Conservation (phyloP, 768 basidiomycete species). For the Termitomyces titanicus region DNA sequence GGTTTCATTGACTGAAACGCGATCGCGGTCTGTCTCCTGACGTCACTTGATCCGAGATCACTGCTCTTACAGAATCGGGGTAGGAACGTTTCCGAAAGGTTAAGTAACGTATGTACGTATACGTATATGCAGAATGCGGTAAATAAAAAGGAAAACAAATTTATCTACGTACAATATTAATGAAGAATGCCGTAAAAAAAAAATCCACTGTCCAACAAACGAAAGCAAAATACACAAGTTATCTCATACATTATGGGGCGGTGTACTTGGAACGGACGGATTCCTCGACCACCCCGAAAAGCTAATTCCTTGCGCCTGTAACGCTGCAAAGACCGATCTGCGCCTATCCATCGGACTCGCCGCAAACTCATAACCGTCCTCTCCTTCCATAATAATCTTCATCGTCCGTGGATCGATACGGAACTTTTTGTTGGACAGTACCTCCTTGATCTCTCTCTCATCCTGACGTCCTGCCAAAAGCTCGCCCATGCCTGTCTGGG, state of each 20-base stretch:
- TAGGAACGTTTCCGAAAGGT: too few relatives aligned
- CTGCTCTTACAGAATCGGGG: too few relatives aligned
- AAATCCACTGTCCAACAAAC: background rate
- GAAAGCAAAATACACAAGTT: background rate
- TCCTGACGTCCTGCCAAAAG: conserved; percentile 39
- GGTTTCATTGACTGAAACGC: too few relatives aligned
- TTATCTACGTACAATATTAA: too few relatives aligned
- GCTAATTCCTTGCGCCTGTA: conserved; percentile 19
- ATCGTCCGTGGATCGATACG: conserved; percentile 45
- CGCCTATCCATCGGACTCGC: conserved; percentile 29
- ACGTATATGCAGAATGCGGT: too few relatives aligned
- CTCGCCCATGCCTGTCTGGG: conserved; percentile 43
- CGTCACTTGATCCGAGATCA: too few relatives aligned
- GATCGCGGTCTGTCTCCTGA: too few relatives aligned
- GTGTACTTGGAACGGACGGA: conserved; percentile 5
- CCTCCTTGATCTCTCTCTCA: conserved; percentile 35
- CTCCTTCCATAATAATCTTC: conserved; percentile 53
- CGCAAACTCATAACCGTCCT: conserved; percentile 42
- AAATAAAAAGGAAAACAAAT: too few relatives aligned
- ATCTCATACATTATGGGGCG: conserved; percentile 2
- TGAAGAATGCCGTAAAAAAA: background rate
- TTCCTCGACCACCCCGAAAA: conserved; percentile 6
- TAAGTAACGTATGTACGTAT: too few relatives aligned
- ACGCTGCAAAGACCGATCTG: conserved; percentile 30
- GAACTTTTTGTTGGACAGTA: conserved; percentile 43